A percentile compares a stretch with the other conserved stretches of the same genome.
Conservation (phyloP, 2,329 filamentous ascomycete genomes). For the Sporothrix variecibatus region DNA sequence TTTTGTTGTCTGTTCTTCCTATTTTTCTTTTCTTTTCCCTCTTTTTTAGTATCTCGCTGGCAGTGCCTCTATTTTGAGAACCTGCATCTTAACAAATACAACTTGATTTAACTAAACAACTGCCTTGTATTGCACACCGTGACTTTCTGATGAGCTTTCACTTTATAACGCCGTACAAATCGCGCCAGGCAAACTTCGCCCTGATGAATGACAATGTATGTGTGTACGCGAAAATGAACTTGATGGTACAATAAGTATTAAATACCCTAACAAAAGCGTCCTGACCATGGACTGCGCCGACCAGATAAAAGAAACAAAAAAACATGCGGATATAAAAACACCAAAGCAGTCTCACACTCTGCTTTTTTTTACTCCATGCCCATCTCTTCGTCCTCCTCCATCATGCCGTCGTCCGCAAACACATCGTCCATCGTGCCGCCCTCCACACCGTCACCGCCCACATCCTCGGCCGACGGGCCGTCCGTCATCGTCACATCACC, state of each 20-base stretch:
- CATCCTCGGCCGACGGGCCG: conserved; percentile 53
- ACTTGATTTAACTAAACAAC: not conserved
- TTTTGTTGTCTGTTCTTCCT: not conserved
- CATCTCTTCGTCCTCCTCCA: conserved; percentile 42
- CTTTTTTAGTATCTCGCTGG: not conserved
- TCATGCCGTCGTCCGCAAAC: conserved; percentile 40
- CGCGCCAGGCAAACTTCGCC: not conserved
- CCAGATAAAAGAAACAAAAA: not conserved
- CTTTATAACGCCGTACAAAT: not conserved
- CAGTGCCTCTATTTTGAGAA: not conserved
- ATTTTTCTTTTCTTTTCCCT: not conserved
- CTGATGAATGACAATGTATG: not conserved
- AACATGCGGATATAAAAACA: conserved; percentile 8
- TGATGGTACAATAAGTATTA: not conserved
- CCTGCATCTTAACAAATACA: not conserved
- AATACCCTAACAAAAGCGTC: not conserved
- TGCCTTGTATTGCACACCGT: not conserved
- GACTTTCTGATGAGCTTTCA: not conserved
- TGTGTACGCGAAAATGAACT: not conserved
- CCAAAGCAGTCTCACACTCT: not conserved
- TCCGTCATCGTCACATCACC: conserved; percentile 43
- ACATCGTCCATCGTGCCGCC: conserved; percentile 55
- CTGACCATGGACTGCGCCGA: conserved; percentile 1
- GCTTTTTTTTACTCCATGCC: conserved; percentile 35
- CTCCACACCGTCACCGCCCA: conserved; percentile 57